Evolutionary conservation across 2,329 filamentous ascomycete species (phyloP).

Genomic region (Camptophora hylomeconis): DNA sequence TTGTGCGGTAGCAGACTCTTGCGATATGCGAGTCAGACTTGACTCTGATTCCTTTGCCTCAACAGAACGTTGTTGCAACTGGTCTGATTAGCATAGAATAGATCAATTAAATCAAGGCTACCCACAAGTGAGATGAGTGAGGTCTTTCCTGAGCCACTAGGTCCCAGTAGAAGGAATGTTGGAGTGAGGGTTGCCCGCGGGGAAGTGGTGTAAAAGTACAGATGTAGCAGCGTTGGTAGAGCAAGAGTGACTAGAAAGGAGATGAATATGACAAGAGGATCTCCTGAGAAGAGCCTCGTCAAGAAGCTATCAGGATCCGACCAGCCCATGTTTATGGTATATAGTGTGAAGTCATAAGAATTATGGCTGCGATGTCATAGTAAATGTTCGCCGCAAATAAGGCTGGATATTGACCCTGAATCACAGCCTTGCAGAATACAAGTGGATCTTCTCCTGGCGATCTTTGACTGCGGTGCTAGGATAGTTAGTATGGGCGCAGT

Average conservation of each 20-base stretch:
- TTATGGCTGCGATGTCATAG: too few species aligned
- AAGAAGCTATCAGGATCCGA: conserved; percentile 24
- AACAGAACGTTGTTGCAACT: conserved; percentile 35
- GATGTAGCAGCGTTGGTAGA: conserved; percentile 66
- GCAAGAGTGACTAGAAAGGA: conserved; percentile 58
- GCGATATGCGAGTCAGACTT: conserved; percentile 49
- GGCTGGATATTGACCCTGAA: too few species aligned
- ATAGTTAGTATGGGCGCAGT: too few species aligned
- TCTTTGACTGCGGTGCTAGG: conserved; percentile 13
- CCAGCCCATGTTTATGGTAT: conserved; percentile 22
- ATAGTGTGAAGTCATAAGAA: too few species aligned
- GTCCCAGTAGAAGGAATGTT: conserved; percentile 68
- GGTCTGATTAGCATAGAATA: conserved; percentile 6
- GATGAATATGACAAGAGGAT: conserved; percentile 41
- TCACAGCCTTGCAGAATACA: too few species aligned
- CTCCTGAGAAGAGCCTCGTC: conserved; percentile 31
- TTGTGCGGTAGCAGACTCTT: conserved; percentile 43
- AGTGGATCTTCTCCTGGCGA: conserved; percentile 10
- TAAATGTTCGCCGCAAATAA: too few species aligned
- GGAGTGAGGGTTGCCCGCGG: conserved; percentile 54
- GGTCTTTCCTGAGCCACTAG: conserved; percentile 76
- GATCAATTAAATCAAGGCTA: conserved; percentile 19
- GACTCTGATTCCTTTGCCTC: conserved; percentile 42
- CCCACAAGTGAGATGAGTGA: conserved; percentile 69
- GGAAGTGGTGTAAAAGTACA: conserved; percentile 54